Conservation (phyloP, 2,329 filamentous ascomycete species). For the Ophiostoma angusticollis region DNA sequence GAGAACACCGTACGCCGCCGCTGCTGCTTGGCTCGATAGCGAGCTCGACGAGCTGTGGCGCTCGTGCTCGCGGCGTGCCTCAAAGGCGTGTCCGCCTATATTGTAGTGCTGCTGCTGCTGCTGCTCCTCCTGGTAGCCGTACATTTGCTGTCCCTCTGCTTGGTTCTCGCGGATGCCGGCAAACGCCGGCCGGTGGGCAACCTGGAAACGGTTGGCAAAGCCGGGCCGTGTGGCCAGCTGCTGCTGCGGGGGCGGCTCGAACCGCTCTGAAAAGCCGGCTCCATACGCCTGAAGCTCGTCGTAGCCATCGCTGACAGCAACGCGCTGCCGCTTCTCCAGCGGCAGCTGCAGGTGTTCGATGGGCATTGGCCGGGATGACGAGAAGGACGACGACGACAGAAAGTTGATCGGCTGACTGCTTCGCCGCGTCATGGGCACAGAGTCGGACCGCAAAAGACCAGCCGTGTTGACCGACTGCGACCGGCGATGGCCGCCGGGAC, state of each 20-base stretch:
- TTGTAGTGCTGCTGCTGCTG: neutral
- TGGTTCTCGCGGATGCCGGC: conserved; percentile 23
- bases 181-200: conserved; percentile 22
- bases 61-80: neutral
- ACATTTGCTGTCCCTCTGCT: conserved; percentile 6
- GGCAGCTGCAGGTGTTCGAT: conserved; percentile 2
- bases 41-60: neutral
- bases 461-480: conserved; percentile 20
- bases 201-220: conserved; percentile 12
- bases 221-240: conserved; percentile 16
- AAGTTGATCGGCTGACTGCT: conserved; percentile 9
- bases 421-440: conserved; percentile 14
- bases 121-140: neutral
- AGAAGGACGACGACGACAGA: neutral
- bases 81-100: neutral
- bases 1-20: neutral
- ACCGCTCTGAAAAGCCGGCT: neutral
- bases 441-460: conserved; percentile 9
- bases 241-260: conserved; percentile 6
- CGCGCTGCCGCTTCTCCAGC: conserved; percentile 12
- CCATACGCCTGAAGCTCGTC: neutral
- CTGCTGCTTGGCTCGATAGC: neutral
- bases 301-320: neutral
- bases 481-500: conserved; percentile 16
- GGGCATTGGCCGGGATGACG: neutral